Evolutionary conservation across 1,139 yeast genomes (phyloP), one percentile per base, ranked within the genome.

Genomic region (Yamadazyma sp.): DNA sequence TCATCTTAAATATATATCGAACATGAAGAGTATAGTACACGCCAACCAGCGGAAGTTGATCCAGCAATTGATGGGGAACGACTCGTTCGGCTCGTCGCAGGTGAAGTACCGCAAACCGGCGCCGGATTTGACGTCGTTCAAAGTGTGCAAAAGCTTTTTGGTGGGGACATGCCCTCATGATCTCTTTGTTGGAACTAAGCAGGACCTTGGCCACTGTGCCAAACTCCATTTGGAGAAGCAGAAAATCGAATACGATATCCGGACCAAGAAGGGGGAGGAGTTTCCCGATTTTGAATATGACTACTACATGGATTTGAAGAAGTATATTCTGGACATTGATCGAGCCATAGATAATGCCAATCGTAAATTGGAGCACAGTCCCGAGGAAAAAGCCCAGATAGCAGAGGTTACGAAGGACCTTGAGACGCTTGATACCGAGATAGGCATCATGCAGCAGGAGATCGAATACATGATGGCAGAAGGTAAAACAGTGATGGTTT

Each of bases 111-210:
- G 62, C 52, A 45, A 78, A 50, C 50, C 68, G 58, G 61, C 71
- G 48, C 62, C 78, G 29, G 71, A 72, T n/a, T 62, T 89, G 51
- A 70, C 79, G 20, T 86, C 83, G 44, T 78, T 82, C 13, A 68
- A 78, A 34, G 81, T 89, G 10, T 90, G 97, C 59, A 85, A 86
- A 55, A 72, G 87, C 20, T 90, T 82, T 57, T 59, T 92, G 12
- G 88, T 88, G 6, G 96, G 95, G 1, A 76, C 78, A n/a, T 90
- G 97, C 52, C 94, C 96, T 0, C 86, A 86, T 57, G 96, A 89
- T 51, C 59, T 90, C 40, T 85, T 90, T 54, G 75, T 76, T 12
- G 88, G 88, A 5, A 86, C 97, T 12, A 89, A 88, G 58, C 87
- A 86, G 54, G 89, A 86, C 55, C 59, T 86, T 43, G 96, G 97